These are phyloP conservation scores for Echinosophora koreensis DNA, from an alignment of 306 rosid genomes.

Conservation along the genomic window DNA sequence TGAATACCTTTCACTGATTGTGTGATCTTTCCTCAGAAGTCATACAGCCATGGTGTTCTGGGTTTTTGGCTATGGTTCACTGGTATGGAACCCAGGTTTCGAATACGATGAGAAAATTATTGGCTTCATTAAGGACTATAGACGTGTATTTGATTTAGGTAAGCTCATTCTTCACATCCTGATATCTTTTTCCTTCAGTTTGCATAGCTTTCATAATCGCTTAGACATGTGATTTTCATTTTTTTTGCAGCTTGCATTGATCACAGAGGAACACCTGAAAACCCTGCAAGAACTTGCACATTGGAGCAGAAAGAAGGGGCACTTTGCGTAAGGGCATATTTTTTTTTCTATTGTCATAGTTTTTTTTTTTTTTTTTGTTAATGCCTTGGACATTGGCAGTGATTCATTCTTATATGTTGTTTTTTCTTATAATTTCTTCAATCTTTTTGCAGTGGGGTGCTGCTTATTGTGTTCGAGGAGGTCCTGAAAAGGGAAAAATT, in stretches of 20 bases:
- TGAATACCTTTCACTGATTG: background rate
- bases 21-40: constrained; percentile 47
- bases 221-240: constrained; percentile 16
- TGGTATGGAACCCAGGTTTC: constrained; percentile 97
- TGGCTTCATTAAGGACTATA: constrained; percentile 87
- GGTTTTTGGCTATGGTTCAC: constrained; percentile 98
- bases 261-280: constrained; percentile 91
- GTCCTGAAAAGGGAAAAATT: constrained; percentile 78
- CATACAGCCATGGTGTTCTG: constrained; percentile 82
- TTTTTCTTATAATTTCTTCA: constrained; percentile 27
- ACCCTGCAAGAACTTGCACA: constrained; percentile 94
- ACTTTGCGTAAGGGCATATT: constrained; percentile 70
- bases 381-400: background rate
- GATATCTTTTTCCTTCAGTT: background rate
- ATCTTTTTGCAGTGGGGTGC: constrained; percentile 84
- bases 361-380: constrained; percentile 4
- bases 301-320: constrained; percentile 82
- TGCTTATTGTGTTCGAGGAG: constrained; percentile 82
- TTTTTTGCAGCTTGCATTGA: constrained; percentile 80
- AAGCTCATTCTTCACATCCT: constrained; percentile 14
- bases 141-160: constrained; percentile 97
- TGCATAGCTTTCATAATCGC: background rate
- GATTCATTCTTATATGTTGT: background rate
- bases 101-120: constrained; percentile 79
- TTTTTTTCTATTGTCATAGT: background rate